Conservation (phyloP, 73 alveolate species). For the Durusdinium trenchii region DNA sequence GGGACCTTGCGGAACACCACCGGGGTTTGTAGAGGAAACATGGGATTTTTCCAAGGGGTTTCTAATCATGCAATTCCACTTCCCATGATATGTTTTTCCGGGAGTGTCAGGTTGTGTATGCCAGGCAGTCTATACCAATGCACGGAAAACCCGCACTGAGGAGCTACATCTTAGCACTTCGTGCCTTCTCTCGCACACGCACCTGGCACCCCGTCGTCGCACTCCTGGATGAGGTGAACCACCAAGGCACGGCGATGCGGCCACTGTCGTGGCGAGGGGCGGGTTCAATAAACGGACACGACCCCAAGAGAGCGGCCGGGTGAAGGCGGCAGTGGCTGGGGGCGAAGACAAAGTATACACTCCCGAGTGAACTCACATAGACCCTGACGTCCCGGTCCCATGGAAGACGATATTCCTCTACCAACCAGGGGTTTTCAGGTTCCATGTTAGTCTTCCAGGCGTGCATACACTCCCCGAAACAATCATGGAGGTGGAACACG, state of each 20-base stretch:
- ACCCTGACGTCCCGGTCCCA: too few relatives aligned
- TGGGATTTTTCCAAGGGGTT: neutral
- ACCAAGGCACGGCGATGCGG: neutral
- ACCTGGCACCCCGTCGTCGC: conserved; percentile 22
- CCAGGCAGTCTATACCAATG: conserved; percentile 31
- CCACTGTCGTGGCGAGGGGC: conserved; percentile 2
- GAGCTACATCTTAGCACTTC: conserved; percentile 46
- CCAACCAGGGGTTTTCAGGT: too few relatives aligned
- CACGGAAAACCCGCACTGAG: too few relatives aligned
- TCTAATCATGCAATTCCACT: neutral
- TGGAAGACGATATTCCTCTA: too few relatives aligned
- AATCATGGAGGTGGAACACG: too few relatives aligned
- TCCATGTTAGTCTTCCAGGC: too few relatives aligned
- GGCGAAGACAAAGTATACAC: too few relatives aligned
- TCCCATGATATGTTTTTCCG: neutral
- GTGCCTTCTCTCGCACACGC: conserved; percentile 36
- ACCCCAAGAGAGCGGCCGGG: too few relatives aligned
- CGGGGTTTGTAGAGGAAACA: neutral
- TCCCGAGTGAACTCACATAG: too few relatives aligned
- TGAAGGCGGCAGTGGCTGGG: too few relatives aligned
- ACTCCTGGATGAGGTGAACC: neutral
- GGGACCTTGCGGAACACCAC: too few relatives aligned
- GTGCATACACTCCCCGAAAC: too few relatives aligned
- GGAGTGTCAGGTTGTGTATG: neutral
- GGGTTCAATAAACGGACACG: neutral